A percentile compares a stretch with the other conserved stretches of the same genome.
phyloP scores from a whole-genome alignment of 257 asterid species.

The Lithospermum erythrorhizon region DNA sequence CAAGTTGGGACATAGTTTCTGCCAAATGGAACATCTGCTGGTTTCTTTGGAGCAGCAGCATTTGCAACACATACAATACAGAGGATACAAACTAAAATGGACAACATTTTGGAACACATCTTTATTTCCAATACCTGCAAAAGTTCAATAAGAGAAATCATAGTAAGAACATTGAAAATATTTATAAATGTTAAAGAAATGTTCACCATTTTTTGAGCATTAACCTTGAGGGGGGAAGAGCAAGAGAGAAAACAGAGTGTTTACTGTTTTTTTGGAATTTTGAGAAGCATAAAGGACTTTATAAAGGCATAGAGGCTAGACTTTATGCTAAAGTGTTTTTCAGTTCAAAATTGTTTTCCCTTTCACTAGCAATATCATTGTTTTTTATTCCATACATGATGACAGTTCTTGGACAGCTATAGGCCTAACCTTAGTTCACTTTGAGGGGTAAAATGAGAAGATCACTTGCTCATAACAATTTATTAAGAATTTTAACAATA shows the following conservation, averaged over 20 bases:
- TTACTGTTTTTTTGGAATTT: not conserved
- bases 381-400: not conserved
- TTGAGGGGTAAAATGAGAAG: too few species aligned
- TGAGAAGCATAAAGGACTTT: not conserved
- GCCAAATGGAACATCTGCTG: constrained; percentile 61
- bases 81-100: not conserved
- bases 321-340: not conserved
- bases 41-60: constrained; percentile 34
- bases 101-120: constrained; percentile 6
- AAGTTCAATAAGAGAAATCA: not conserved
- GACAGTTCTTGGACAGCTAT: not conserved
- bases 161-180: not conserved
- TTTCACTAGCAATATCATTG: not conserved
- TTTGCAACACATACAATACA: constrained; percentile 20
- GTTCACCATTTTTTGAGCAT: not conserved
- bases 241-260: not conserved
- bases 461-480: too few species aligned
- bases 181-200: too few species aligned
- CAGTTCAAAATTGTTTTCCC: not conserved
- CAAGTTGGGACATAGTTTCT: constrained; percentile 62
- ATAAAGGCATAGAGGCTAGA: not conserved
- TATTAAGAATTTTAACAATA: too few species aligned
- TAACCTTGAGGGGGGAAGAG: not conserved
- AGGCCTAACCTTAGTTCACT: too few species aligned
- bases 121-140: not conserved